These are phyloP conservation scores for Annulohypoxylon moriforme DNA, from an alignment of 495 filamentous ascomycete species.

Conservation along the genomic window DNA sequence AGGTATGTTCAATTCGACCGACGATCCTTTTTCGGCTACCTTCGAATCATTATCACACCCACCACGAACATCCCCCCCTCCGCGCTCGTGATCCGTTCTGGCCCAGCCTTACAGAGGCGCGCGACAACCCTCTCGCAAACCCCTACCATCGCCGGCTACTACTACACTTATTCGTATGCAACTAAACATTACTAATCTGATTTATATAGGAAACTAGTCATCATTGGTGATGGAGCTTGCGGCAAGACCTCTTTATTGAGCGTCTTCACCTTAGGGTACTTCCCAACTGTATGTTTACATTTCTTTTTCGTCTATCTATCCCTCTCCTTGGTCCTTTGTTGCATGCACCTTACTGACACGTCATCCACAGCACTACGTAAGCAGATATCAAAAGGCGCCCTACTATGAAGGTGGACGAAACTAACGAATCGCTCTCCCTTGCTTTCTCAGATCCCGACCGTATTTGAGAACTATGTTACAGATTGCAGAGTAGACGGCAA, in stretches of 20 bases:
- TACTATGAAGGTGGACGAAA: conserved; percentile 48
- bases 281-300: conserved; percentile 85
- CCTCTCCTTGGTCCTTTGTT: conserved; percentile 12
- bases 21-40: conserved; percentile 30
- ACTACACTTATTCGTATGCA: conserved; percentile 9
- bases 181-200: conserved; percentile 28
- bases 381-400: conserved; percentile 44
- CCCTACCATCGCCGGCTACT: conserved; percentile 4
- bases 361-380: conserved; percentile 73
- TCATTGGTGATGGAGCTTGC: conserved; percentile 98
- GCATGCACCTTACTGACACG: conserved; percentile 33
- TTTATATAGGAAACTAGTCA: conserved; percentile 87
- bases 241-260: conserved; percentile 98
- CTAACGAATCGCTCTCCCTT: conserved; percentile 33
- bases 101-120: conserved; percentile 8
- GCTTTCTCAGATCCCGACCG: conserved; percentile 84
- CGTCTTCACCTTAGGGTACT: conserved; percentile 98
- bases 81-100: conserved; percentile 23
- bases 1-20: conserved; percentile 47
- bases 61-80: conserved; percentile 31
- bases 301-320: conserved; percentile 3
- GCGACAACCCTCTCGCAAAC: conserved; percentile 12
- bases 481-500: conserved; percentile 98
- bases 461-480: conserved; percentile 99
- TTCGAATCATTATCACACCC: conserved; percentile 21